Evolutionary conservation across 2,329 filamentous ascomycete genomes (phyloP), one percentile per base, ranked within the genome.

Genomic region (Furcasterigmium furcatum): DNA sequence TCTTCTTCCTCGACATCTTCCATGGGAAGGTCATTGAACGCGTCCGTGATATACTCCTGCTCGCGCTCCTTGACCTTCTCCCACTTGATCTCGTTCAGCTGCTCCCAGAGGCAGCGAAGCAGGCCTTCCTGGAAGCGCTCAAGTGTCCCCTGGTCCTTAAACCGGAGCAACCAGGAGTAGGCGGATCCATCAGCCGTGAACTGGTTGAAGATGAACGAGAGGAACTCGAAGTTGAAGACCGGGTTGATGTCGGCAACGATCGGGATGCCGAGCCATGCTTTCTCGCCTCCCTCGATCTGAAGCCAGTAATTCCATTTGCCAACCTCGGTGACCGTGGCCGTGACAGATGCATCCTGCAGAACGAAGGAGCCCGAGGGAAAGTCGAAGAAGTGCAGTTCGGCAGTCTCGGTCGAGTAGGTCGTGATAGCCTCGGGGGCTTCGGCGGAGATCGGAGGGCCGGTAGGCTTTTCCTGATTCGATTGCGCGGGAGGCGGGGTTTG

Each of bases 141-240:
- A 43, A 95, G 76, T 0, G 85, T 84, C 18, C 82, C 72, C 55
- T 91, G 87, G 54, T 96, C 87, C 58, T 87, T 89, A 72, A 99
- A 99, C 13, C 91, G 85, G 29, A 99, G 73, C 13, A 99, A 79
- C 92, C 94, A 99, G 1, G 94, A 99, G 64, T 91, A 95, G 5
- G 94, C 92, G 2, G 87, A 88, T 2, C 91, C 90, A 65, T 96
- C 89, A 29, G 85, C 79, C 13, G 87, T 80, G 63, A 96, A 97
- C 63, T 96, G 91, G 60, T 99, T 99, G 78, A 99, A 99, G 59
- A 99, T 96, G 64, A 97, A 97, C 0, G 92, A 97, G n/a, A 96
- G 76, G 58, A 92, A 97, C 65, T 99, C 94, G 55, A 96, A 97
- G 69, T 97, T 97, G 74, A 97, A 99, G 18, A 99, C 91, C 0